phyloP scores from a whole-genome alignment of 1,284 basidiomycete genomes.

The Pseudozyma thailandica region DNA sequence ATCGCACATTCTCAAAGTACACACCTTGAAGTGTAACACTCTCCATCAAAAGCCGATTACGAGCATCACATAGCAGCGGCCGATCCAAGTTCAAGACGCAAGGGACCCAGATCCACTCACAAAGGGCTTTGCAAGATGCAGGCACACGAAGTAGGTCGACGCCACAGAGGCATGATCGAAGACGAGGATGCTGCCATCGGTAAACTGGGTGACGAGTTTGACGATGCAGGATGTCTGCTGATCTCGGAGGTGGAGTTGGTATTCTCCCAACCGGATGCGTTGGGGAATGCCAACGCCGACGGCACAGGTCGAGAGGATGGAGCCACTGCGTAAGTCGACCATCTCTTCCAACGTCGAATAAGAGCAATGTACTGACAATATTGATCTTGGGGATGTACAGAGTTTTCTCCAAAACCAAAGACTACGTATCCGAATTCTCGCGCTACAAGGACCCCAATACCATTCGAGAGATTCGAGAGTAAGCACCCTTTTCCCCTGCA shows the following conservation, averaged over 20 bases:
- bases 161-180: constrained; percentile 47
- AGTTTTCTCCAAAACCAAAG: constrained; percentile 89
- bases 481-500: constrained; percentile 66
- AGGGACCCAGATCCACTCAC: neutral
- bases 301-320: constrained; percentile 78
- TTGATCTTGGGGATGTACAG: constrained; percentile 69
- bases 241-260: constrained; percentile 91
- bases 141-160: constrained; percentile 43
- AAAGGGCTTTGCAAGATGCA: constrained; percentile 8
- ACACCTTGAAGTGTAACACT: no score
- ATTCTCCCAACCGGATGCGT: constrained; percentile 79
- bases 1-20: no score
- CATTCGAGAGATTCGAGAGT: constrained; percentile 88
- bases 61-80: no score
- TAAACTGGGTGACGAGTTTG: constrained; percentile 75
- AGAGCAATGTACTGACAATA: neutral
- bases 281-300: constrained; percentile 19
- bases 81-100: no score
- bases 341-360: neutral
- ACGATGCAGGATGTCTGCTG: constrained; percentile 86
- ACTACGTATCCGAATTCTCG: constrained; percentile 89
- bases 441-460: constrained; percentile 88
- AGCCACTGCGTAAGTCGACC: constrained; percentile 72
- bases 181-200: constrained; percentile 58
- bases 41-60: no score